Evolutionary conservation across 306 rosid species (phyloP).

Genomic region (Glycine tomentella): DNA sequence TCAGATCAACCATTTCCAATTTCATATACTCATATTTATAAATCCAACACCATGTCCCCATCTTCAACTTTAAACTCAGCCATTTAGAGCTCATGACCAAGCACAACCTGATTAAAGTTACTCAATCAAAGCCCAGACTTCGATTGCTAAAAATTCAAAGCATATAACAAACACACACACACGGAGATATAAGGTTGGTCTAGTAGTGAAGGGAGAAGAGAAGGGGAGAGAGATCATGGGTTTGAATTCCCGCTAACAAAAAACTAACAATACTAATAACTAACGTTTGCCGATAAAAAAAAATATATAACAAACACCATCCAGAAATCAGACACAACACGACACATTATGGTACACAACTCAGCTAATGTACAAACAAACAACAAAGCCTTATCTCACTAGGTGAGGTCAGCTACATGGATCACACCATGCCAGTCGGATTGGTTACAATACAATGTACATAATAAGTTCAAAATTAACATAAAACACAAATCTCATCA

Average conservation of each 20-base stretch:
- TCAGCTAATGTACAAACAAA: neutral
- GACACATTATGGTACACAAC: neutral
- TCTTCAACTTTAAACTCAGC: constrained; percentile 9
- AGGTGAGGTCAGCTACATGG: neutral
- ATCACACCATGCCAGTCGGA: neutral
- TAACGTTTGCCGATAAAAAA: no score
- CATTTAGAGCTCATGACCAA: neutral
- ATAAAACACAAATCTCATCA: neutral
- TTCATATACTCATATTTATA: neutral
- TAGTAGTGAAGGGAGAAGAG: no score
- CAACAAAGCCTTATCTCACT: neutral
- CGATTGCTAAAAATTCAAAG: neutral
- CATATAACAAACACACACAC: neutral
- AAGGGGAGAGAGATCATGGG: no score
- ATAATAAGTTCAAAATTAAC: neutral
- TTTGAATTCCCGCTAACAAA: no score
- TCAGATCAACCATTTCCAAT: neutral
- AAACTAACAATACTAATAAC: no score
- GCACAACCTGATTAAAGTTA: neutral
- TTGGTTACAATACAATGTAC: no score
- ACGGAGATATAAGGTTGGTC: no score
- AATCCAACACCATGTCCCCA: constrained; percentile 18
- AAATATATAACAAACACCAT: no score
- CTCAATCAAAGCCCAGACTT: neutral
- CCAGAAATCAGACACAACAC: neutral